These are phyloP conservation scores for Aspergillus ustus DNA, from an alignment of 2,329 filamentous ascomycete species.

Conservation along the genomic window DNA sequence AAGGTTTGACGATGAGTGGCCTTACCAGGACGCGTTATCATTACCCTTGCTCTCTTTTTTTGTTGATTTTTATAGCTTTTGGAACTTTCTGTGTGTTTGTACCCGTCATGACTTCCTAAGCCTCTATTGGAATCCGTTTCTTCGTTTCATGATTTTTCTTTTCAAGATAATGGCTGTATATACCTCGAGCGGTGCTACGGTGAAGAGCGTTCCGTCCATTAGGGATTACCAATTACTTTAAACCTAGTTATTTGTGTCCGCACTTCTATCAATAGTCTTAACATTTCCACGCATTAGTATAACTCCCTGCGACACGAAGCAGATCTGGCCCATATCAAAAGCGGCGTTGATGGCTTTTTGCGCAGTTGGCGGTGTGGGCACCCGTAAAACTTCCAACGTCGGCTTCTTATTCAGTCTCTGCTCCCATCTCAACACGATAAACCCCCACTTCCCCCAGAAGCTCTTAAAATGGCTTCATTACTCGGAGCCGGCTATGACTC, in stretches of 20 bases:
- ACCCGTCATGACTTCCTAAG: conserved; percentile 11
- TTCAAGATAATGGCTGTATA: conserved; percentile 41
- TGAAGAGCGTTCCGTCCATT: conserved; percentile 44
- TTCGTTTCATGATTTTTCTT: conserved; percentile 28
- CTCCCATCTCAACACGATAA: conserved; percentile 11
- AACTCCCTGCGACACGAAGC: too few species aligned
- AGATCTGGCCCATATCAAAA: neutral
- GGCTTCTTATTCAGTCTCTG: neutral
- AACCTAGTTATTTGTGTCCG: neutral
- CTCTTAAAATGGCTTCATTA: conserved; percentile 46
- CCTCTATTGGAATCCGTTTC: conserved; percentile 17
- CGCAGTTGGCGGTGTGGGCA: conserved; percentile 30
- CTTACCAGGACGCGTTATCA: conserved; percentile 11
- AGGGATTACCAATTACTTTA: conserved; percentile 7
- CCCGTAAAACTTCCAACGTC: conserved; percentile 38
- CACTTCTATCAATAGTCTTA: neutral
- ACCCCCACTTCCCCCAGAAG: conserved; percentile 3
- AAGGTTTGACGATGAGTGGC: conserved; percentile 10
- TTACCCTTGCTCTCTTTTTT: conserved; percentile 25
- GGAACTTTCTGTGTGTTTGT: conserved; percentile 6
- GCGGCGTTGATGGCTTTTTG: conserved; percentile 20
- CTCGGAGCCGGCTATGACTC: conserved; percentile 52
- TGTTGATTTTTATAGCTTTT: conserved; percentile 16
- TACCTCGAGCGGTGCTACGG: conserved; percentile 43
- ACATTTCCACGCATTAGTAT: neutral